phyloP scores from a whole-genome alignment of 2,329 filamentous ascomycete genomes.

The Hymenoscyphus scutula region DNA sequence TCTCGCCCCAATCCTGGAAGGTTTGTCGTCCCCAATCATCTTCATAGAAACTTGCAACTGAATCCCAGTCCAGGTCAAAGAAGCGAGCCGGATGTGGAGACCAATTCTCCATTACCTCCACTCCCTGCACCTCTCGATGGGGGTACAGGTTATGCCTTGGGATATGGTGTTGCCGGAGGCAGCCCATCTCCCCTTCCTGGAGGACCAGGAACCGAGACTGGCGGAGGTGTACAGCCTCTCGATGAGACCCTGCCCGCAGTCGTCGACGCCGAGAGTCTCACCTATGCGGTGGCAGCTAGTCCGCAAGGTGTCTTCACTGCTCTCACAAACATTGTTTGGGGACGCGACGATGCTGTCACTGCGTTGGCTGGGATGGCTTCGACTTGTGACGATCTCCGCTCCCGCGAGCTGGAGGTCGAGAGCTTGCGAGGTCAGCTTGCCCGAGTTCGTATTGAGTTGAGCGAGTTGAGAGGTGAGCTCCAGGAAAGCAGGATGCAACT shows the following conservation, averaged over 20 bases:
- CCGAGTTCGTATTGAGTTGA: background rate
- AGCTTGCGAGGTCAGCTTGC: background rate
- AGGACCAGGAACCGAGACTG: background rate
- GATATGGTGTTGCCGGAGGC: background rate
- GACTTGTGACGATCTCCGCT: background rate
- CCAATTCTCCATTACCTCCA: background rate
- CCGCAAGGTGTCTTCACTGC: conserved; percentile 8
- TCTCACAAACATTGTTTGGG: background rate
- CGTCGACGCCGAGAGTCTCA: conserved; percentile 7
- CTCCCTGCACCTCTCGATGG: background rate
- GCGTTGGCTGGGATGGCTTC: background rate
- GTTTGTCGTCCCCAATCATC: background rate
- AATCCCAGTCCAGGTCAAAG: background rate
- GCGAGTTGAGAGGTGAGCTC: background rate
- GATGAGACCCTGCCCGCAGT: conserved; percentile 5
- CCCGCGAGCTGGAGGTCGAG: background rate
- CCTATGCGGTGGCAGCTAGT: background rate
- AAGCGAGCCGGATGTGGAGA: background rate
- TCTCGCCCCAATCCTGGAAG: too few species aligned
- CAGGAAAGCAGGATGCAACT: background rate
- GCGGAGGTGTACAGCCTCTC: conserved; percentile 6
- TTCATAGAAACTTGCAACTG: background rate
- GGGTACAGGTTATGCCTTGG: background rate
- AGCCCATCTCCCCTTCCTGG: background rate
- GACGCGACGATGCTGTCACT: conserved; percentile 1